A percentile compares a stretch with the other conserved stretches of the same genome.
Evolutionary conservation across 129 eudicot species (phyloP).

Genomic region (Sambucus nigra): DNA sequence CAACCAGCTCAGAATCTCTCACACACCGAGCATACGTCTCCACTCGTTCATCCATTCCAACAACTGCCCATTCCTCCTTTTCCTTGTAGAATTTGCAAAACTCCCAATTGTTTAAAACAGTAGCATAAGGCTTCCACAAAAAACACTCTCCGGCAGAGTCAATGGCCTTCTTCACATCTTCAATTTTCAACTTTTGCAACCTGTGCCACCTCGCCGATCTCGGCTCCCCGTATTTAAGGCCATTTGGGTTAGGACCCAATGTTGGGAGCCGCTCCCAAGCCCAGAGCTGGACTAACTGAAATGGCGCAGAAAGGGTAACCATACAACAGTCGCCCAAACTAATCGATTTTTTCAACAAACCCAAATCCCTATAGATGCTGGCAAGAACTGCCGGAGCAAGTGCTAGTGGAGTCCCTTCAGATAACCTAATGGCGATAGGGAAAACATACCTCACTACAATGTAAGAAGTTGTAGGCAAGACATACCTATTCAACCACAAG

Average conservation of each 20-base stretch:
- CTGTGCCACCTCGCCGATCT: slow-evolving; percentile 33
- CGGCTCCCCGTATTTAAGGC: slow-evolving; percentile 14
- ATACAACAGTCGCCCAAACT: not conserved
- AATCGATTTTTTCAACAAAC: slow-evolving; percentile 13
- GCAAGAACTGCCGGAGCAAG: slow-evolving; percentile 55
- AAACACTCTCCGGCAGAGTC: slow-evolving; percentile 16
- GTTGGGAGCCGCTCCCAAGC: slow-evolving; percentile 29
- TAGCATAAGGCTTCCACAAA: slow-evolving; percentile 44
- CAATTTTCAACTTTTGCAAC: not conserved
- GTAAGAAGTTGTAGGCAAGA: slow-evolving; percentile 12
- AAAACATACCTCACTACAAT: slow-evolving; percentile 11
- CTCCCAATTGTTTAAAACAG: slow-evolving; percentile 13
- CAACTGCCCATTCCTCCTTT: slow-evolving; percentile 2
- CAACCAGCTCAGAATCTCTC: slow-evolving; percentile 20
- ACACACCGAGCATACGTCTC: slow-evolving; percentile 22
- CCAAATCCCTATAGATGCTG: slow-evolving; percentile 36
- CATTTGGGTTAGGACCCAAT: slow-evolving; percentile 5
- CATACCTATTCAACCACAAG: slow-evolving; percentile 41
- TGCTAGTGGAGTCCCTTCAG: slow-evolving; percentile 36
- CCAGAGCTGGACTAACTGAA: slow-evolving; percentile 37
- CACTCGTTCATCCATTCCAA: not conserved
- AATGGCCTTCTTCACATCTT: not conserved
- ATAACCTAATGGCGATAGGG: slow-evolving; percentile 27
- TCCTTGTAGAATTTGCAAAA: slow-evolving; percentile 18
- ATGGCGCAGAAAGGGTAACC: slow-evolving; percentile 15